Percentiles rank a stretch among this genome's conserved stretches.
Evolutionary conservation across 2,329 filamentous ascomycete genomes (phyloP).

Genomic region (Colletotrichum tropicale): DNA sequence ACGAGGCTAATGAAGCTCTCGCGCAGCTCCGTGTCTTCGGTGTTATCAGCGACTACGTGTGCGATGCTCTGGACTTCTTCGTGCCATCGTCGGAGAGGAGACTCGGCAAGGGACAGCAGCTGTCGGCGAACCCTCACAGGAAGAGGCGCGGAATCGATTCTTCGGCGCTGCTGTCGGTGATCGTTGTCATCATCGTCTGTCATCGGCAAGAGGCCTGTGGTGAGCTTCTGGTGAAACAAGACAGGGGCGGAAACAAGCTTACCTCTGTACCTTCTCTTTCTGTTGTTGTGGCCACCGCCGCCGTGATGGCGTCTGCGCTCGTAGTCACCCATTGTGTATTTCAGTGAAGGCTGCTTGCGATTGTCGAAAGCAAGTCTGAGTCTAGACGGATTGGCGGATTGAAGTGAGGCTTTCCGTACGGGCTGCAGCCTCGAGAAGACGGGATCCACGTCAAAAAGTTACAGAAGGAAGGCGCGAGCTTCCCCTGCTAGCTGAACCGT

Average conservation of each 20-base stretch:
- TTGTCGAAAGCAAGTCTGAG: not conserved
- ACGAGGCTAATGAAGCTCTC: constrained; percentile 75
- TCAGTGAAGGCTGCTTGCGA: constrained; percentile 1
- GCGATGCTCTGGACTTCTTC: constrained; percentile 80
- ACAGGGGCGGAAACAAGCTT: constrained; percentile 27
- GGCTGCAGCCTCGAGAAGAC: not conserved
- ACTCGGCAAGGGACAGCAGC: constrained; percentile 81
- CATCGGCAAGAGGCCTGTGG: constrained; percentile 27
- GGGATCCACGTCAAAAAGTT: constrained; percentile 18
- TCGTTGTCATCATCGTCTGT: constrained; percentile 79
- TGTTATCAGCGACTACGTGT: constrained; percentile 79
- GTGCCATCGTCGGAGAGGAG: constrained; percentile 76
- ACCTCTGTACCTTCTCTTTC: constrained; percentile 86
- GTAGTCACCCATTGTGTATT: constrained; percentile 56
- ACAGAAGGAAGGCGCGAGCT: constrained; percentile 8
- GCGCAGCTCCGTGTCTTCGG: constrained; percentile 82
- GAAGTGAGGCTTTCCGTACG: not conserved
- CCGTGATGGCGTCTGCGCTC: constrained; percentile 57
- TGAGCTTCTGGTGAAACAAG: not conserved
- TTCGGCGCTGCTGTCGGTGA: constrained; percentile 68
- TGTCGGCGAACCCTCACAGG: constrained; percentile 77
- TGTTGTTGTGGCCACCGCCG: constrained; percentile 60
- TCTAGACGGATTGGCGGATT: not conserved
- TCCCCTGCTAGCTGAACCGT: constrained; percentile 13
- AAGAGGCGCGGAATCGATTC: constrained; percentile 73